A percentile compares a stretch with the other conserved stretches of the same genome.
Evolutionary conservation across 2,329 filamentous ascomycete species (phyloP).

Genomic region (Erysiphe pulchra): DNA sequence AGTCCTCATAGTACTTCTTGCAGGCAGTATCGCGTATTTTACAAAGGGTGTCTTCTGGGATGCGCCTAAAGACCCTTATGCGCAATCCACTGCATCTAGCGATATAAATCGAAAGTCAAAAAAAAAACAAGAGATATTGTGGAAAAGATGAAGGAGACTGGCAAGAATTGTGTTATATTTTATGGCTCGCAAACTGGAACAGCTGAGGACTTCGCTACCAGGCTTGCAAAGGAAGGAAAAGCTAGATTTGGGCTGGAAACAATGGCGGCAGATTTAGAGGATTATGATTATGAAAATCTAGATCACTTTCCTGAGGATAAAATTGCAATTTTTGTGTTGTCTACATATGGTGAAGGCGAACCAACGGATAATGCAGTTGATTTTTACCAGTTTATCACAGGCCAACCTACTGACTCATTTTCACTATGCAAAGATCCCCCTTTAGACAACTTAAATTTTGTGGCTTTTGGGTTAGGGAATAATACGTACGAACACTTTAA

Average conservation of each 20-base stretch:
- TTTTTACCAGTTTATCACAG: constrained; percentile 87
- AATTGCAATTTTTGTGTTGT: constrained; percentile 80
- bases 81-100: constrained; percentile 40
- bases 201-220: constrained; percentile 90
- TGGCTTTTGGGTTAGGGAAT: constrained; percentile 89
- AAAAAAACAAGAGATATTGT: constrained; percentile 78
- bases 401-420: constrained; percentile 51
- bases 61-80: constrained; percentile 69
- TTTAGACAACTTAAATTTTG: constrained; percentile 66
- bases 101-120: constrained; percentile 28
- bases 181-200: constrained; percentile 97
- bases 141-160: constrained; percentile 84
- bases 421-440: constrained; percentile 48
- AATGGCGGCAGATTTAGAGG: constrained; percentile 94
- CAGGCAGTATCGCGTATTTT: constrained; percentile 84
- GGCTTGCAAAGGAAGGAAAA: constrained; percentile 89
- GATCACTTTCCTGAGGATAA: constrained; percentile 77
- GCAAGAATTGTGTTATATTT: constrained; percentile 95
- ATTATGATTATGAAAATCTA: constrained; percentile 90
- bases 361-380: constrained; percentile 97
- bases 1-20: constrained; percentile 62
- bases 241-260: constrained; percentile 90
- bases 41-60: constrained; percentile 93
- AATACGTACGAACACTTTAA: constrained; percentile 99
- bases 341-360: constrained; percentile 94